Evolutionary conservation across 352 stramenopile species (phyloP).

Genomic region (Pythium grandisporangium): DNA sequence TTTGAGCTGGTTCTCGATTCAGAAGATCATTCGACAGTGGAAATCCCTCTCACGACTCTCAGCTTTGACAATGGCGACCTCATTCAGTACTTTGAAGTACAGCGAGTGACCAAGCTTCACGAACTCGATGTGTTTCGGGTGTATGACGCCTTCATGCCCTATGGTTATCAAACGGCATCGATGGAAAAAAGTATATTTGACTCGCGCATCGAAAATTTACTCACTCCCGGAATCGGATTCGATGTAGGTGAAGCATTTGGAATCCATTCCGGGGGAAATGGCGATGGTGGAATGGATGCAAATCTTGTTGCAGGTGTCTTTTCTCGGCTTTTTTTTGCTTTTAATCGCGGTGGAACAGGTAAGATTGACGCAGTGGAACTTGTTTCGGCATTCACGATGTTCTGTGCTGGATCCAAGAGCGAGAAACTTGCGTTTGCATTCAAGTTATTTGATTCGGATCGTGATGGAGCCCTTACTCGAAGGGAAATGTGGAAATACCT

Average conservation of each 20-base stretch:
- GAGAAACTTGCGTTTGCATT: constrained; percentile 91
- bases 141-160: constrained; percentile 66
- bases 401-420: constrained; percentile 94
- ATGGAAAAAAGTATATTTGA: constrained; percentile 83
- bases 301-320: constrained; percentile 61
- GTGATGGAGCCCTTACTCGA: constrained; percentile 84
- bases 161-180: constrained; percentile 38
- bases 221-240: constrained; percentile 37
- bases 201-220: constrained; percentile 46
- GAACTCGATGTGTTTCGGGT: constrained; percentile 55
- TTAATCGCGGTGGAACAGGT: constrained; percentile 75
- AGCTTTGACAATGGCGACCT: constrained; percentile 80
- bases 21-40: constrained; percentile 46
- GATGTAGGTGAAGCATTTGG: constrained; percentile 53
- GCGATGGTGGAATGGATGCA: constrained; percentile 73
- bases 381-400: constrained; percentile 89
- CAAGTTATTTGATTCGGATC: constrained; percentile 87
- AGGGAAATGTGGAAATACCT: constrained; percentile 91
- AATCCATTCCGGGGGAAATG: constrained; percentile 39
- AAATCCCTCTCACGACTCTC: constrained; percentile 56
- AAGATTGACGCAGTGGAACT: constrained; percentile 88
- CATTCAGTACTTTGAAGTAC: constrained; percentile 74
- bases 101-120: constrained; percentile 63
- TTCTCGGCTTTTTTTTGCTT: constrained; percentile 77
- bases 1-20: constrained; percentile 72